Evolutionary conservation across 495 filamentous ascomycete genomes (phyloP), one percentile per base, ranked within the genome.

Genomic region (Lasiosphaeria hispida): DNA sequence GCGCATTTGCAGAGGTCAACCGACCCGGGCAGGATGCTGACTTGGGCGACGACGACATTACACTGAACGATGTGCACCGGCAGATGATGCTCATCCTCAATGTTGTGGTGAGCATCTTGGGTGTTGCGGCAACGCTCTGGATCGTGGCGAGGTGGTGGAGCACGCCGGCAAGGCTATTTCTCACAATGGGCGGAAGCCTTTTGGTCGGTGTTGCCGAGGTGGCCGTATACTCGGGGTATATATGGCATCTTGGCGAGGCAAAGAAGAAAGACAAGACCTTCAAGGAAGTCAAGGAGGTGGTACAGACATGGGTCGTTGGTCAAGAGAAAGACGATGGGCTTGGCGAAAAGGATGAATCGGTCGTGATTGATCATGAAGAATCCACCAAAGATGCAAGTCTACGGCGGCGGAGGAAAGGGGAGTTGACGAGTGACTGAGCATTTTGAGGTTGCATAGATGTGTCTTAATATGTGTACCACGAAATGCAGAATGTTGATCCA

Each of bases 171-270:
- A 70, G 89, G 49, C 69, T 93, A 41, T 88, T 85, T 13, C 71
- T 90, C 15, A 88, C 86, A 37, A 79, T 93, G 75, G 79, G 78
- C 8, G 85, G 87, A 3, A 87, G 85, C 53, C 67, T 83, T 3
- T 58, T 89, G 15, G 90, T 97, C 18, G 92, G 87, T 3, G 76
- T 95, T 44, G 92, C 91, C 4, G 94, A 98, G 71, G 87, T 94
- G 9, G 85, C 86, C 18, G 84, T 97, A 38, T 97, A 97, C 71
- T 84, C 82, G 10, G 90, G 91, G 7, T 98, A 96, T 74, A 71
- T 96, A 41, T 80, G 86, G 74, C 85, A 91, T 66, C 73, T 96
- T 30, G 81, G 85, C 30, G 78, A 89, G 66, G 90, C 90, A 0
- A 87, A 87, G 62, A 77, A 73, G 41, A 81, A 77, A 55, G 87